Conservation (phyloP, 371 early-diverging fungal species). For the Globomyces sp. region DNA sequence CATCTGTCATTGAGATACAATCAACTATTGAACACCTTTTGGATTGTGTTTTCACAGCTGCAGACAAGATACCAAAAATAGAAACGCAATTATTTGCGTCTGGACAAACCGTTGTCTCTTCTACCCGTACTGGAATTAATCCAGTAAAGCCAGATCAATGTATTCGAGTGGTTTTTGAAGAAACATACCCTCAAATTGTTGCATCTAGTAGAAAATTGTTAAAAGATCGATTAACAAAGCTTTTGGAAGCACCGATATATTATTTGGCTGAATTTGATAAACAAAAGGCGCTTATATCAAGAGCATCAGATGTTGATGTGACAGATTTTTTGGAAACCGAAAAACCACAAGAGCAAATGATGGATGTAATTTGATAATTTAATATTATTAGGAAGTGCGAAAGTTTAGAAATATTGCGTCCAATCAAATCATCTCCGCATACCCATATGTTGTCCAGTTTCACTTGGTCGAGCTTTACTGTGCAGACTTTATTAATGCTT, state of each 20-base stretch:
- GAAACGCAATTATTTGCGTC: constrained; percentile 54
- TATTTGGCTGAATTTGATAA: constrained; percentile 45
- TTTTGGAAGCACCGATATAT: constrained; percentile 35
- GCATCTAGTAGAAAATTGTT: constrained; percentile 30
- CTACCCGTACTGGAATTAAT: constrained; percentile 31
- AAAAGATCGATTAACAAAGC: constrained; percentile 18
- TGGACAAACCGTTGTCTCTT: constrained; percentile 30
- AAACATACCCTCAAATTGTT: constrained; percentile 40
- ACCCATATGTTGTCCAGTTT: constrained; percentile 48
- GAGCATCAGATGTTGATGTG: constrained; percentile 37
- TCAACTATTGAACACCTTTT: constrained; percentile 38
- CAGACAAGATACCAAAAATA: constrained; percentile 49
- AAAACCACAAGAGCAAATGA: constrained; percentile 37
- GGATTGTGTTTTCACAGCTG: constrained; percentile 39
- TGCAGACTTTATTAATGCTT: constrained; percentile 43
- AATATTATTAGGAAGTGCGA: constrained; percentile 26
- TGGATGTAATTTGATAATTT: constrained; percentile 48
- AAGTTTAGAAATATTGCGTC: constrained; percentile 36
- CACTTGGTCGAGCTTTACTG: constrained; percentile 51
- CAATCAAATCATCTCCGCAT: constrained; percentile 42
- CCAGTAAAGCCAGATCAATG: constrained; percentile 46
- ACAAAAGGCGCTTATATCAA: constrained; percentile 35
- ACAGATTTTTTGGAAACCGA: constrained; percentile 41
- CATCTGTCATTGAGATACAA: constrained; percentile 41
- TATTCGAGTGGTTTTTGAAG: constrained; percentile 44